Evolutionary conservation across 495 filamentous ascomycete genomes (phyloP).

Genomic region (Aspergillus affinis): DNA sequence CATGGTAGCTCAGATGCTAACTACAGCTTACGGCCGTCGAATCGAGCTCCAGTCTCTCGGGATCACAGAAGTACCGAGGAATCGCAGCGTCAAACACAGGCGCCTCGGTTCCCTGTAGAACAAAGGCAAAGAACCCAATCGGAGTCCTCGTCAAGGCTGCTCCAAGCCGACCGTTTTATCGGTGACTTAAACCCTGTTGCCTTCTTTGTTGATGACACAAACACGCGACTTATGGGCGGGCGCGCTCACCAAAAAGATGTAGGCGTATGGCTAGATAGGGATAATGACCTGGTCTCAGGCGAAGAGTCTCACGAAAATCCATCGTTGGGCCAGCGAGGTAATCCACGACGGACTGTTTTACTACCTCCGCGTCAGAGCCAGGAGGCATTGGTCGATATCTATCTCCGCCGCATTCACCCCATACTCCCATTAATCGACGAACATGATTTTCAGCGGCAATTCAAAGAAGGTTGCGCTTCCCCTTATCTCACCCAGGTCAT

Average conservation of each 20-base stretch:
- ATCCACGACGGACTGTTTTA: neutral
- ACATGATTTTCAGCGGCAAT: conserved; percentile 16
- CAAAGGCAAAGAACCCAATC: neutral
- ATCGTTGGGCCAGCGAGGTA: neutral
- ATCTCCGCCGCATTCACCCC: conserved; percentile 27
- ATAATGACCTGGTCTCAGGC: conserved; percentile 4
- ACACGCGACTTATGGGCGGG: conserved; percentile 17
- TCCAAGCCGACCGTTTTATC: conserved; percentile 16
- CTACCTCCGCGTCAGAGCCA: conserved; percentile 24
- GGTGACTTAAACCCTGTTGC: conserved; percentile 26
- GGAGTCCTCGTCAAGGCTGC: neutral
- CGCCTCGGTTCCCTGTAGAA: neutral
- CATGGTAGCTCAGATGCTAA: neutral
- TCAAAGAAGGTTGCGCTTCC: conserved; percentile 16
- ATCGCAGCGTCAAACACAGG: neutral
- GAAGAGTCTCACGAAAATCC: neutral
- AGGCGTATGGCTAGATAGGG: conserved; percentile 22
- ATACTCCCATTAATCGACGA: conserved; percentile 33
- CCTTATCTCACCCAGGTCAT: conserved; percentile 29
- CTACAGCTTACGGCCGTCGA: neutral
- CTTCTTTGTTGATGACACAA: conserved; percentile 18
- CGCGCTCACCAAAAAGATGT: conserved; percentile 21
- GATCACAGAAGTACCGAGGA: neutral
- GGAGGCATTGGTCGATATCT: conserved; percentile 22
- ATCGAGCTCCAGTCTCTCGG: too few relatives aligned